phyloP scores from a whole-genome alignment of 345 rosid species.

The thale cress (Arabidopsis thaliana) region TAIR10.1 NC_003075.7:13246001-13246500 shows the following conservation, averaged over 20 bases:
- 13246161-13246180: not conserved
- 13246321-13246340: not conserved
- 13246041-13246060: conserved; percentile 12
- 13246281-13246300: not conserved
- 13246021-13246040: not conserved
- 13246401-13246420: conserved; percentile 17
- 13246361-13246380: not conserved
- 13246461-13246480: conserved; percentile 1
- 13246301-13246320: not conserved
- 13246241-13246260: conserved; percentile 21
- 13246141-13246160: conserved; percentile 24
- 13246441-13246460: conserved; percentile 7
- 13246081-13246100: conserved; percentile 5
- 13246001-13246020: not conserved
- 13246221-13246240: conserved; percentile 13
- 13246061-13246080: not conserved
- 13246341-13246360: not conserved
- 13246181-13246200: not conserved
- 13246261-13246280: not conserved
- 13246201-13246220: not conserved
- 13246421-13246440: conserved; percentile 18
- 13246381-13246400: not conserved
- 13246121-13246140: not conserved
- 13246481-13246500: conserved; percentile 72
- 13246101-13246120: not conserved